Evolutionary conservation across 257 asterid genomes (phyloP).

Genomic region (Apocynum venetum): DNA sequence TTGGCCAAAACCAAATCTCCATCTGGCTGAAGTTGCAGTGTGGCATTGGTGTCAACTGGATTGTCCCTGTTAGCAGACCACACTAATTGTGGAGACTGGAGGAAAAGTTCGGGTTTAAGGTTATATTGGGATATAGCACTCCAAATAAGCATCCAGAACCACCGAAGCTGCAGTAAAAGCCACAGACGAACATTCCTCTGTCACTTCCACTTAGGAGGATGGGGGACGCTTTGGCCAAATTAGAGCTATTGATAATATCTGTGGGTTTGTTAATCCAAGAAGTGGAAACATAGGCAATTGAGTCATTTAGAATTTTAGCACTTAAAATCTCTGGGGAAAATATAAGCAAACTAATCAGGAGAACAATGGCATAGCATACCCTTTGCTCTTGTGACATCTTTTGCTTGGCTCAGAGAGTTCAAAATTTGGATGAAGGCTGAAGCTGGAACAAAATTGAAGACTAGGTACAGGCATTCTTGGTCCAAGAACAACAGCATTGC

Average conservation of each 20-base stretch:
- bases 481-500: too few relatives aligned
- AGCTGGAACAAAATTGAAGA: too few relatives aligned
- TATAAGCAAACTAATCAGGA: too few relatives aligned
- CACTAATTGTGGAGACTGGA: not conserved
- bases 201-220: not conserved
- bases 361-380: too few relatives aligned
- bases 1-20: too few relatives aligned
- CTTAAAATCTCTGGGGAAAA: too few relatives aligned
- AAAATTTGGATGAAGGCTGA: too few relatives aligned
- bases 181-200: not conserved
- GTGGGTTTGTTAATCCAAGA: not conserved
- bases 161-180: not conserved
- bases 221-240: not conserved
- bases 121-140: not conserved
- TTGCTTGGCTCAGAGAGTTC: too few relatives aligned
- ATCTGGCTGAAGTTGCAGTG: not conserved
- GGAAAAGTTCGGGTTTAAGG: not conserved
- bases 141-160: not conserved
- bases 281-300: not conserved
- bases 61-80: slow-evolving; percentile 5
- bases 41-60: slow-evolving; percentile 1
- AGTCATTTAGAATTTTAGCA: not conserved
- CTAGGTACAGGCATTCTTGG: too few relatives aligned
- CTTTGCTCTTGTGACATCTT: too few relatives aligned
- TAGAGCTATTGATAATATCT: not conserved